Evolutionary conservation across 257 asterid species (phyloP).

Genomic region (Plantago major): DNA sequence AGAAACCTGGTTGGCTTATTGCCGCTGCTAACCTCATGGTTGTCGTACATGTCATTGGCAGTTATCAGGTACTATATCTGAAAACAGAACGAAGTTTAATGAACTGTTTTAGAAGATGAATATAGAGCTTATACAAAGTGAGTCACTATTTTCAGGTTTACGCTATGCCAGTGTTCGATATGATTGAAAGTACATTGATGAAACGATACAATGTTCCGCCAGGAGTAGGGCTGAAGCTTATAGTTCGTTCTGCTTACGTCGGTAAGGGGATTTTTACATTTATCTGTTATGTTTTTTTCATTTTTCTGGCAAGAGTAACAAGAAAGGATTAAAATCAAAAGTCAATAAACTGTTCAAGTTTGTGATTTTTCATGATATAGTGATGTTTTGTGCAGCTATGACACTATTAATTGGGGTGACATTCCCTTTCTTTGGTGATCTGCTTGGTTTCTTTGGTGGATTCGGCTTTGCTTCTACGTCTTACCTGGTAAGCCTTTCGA

Average conservation of each 20-base stretch:
- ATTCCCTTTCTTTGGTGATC: slow-evolving; percentile 94
- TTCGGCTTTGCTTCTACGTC: slow-evolving; percentile 94
- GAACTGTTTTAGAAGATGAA: background rate
- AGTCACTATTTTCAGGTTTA: slow-evolving; percentile 43
- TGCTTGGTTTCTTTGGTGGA: slow-evolving; percentile 95
- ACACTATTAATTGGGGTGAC: slow-evolving; percentile 80
- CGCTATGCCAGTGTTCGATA: slow-evolving; percentile 86
- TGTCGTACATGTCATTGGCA: slow-evolving; percentile 81
- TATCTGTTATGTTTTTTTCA: too few relatives aligned
- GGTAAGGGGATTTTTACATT: slow-evolving; percentile 32
- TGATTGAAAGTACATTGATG: slow-evolving; percentile 43
- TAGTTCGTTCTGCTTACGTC: slow-evolving; percentile 68
- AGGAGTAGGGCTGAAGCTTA: slow-evolving; percentile 42
- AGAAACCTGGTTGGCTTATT: slow-evolving; percentile 83
- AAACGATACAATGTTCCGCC: slow-evolving; percentile 36
- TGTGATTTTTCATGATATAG: background rate
- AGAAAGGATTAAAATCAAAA: too few relatives aligned
- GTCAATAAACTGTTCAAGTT: too few relatives aligned
- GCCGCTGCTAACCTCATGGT: slow-evolving; percentile 89
- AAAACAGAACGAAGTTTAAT: background rate
- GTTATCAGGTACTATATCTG: slow-evolving; percentile 61
- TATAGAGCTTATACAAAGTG: too few relatives aligned
- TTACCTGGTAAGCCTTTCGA: slow-evolving; percentile 72
- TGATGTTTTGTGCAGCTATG: slow-evolving; percentile 44
- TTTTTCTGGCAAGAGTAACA: too few relatives aligned